phyloP scores from a whole-genome alignment of 176 grass and related monocot genomes.

The Bolboschoenus planiculmis region DNA sequence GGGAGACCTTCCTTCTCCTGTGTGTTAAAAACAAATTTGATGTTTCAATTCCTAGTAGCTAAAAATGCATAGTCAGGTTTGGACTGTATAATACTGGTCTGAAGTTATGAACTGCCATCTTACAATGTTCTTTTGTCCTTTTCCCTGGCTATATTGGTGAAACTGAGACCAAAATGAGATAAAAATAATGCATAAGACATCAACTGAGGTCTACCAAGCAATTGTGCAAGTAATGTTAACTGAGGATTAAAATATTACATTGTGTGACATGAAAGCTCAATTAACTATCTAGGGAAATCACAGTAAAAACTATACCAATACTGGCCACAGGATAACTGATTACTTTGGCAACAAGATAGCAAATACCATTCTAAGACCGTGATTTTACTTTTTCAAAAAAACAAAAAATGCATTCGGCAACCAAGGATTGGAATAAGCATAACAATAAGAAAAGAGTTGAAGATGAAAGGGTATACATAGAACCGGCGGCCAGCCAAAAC shows the following conservation, averaged over 20 bases:
- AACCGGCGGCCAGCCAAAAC: conserved; percentile 66
- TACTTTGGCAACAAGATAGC: not conserved
- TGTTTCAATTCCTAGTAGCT: not conserved
- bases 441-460: not conserved
- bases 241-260: not conserved
- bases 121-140: not conserved
- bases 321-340: not conserved
- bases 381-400: not conserved
- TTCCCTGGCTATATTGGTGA: not conserved
- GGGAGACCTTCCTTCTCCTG: conserved; percentile 84
- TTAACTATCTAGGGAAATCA: not conserved
- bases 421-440: not conserved
- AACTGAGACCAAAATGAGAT: not conserved
- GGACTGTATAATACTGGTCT: not conserved
- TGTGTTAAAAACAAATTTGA: not conserved
- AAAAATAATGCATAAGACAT: not conserved
- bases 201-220: not conserved
- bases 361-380: not conserved
- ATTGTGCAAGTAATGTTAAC: not conserved
- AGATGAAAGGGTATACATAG: conserved; percentile 33
- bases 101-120: not conserved
- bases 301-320: not conserved
- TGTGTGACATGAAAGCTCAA: not conserved
- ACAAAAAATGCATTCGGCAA: not conserved
- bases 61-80: not conserved